Evolutionary conservation across 805 yeast species (phyloP), one percentile per base, ranked within the genome.

Genomic region (Cyberlindnera maritima): DNA sequence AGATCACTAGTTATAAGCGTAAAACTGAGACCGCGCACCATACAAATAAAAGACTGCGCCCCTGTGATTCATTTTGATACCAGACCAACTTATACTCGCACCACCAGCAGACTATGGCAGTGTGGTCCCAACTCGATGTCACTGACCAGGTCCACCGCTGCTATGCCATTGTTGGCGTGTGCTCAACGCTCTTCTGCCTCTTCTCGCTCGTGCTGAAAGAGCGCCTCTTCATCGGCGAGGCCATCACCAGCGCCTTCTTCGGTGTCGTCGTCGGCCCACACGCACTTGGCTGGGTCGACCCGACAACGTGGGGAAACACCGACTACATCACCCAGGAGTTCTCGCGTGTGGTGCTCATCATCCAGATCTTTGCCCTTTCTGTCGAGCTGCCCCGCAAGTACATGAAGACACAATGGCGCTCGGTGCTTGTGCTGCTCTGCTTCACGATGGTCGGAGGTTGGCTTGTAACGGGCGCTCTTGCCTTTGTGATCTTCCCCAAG

Each of bases 361-460:
- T 90, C 46, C 97, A 89, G 69, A 87, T 90, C 56, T 92, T 90
- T 58, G 96, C 96, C 9, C 96, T 88, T 25, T 95, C 96, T 2
- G 97, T 89, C 26, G 97, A 90, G 66, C 71, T 90, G 63, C 97
- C 97, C 18, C 79, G 87, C 43, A 87, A 86, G 62, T 90, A 90
- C 64, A 85, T 90, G 91, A 72, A 81, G 53, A 77, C 77, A 49
- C 96, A 90, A 62, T 83, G 92, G 89, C 57, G 76, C 9, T 84
- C 94, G 0, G 89, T 90, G 10, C 63, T 80, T 15, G 73, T 86
- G 61, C 74, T 90, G 39, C 72, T 90, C 38, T 71, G 88, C 32
- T 96, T 96, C 3, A 92, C 87, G 20, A 90, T 90, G 97, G 84
- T 95, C 2, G 73, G 73, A 44, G 96, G 96, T 21, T 90, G 96